These are phyloP conservation scores for Stipa capillata DNA, from an alignment of 176 grass and related monocot genomes.

Conservation along the genomic window DNA sequence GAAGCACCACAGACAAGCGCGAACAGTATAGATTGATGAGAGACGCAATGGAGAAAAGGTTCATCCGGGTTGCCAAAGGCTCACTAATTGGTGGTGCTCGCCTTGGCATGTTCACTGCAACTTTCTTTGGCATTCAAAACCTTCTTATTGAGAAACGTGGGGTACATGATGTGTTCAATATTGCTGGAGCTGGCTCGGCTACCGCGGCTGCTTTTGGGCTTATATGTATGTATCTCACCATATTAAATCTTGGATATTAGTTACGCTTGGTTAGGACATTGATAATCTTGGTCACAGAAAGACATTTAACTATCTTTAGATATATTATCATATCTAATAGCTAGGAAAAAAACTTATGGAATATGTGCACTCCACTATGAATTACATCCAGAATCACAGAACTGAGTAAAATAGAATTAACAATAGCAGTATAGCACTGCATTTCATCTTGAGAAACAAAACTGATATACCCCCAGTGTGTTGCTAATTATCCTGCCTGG, in stretches of 20 bases:
- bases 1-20: conserved; percentile 83
- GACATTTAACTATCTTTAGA: background rate
- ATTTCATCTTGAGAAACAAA: background rate
- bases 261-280: background rate
- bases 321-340: background rate
- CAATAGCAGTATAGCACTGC: background rate
- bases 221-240: conserved; percentile 43
- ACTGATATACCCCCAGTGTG: background rate
- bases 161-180: conserved; percentile 75
- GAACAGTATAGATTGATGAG: conserved; percentile 98
- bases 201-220: conserved; percentile 76
- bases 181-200: conserved; percentile 64
- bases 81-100: conserved; percentile 72
- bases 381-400: background rate
- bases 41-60: conserved; percentile 93
- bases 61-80: conserved; percentile 61
- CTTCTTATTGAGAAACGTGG: conserved; percentile 62
- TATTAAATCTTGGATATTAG: background rate
- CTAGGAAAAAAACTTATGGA: conserved; percentile 1
- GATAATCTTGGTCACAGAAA: background rate
- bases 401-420: background rate
- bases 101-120: conserved; percentile 75
- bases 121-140: conserved; percentile 78
- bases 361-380: background rate
- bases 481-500: background rate